Evolutionary conservation across 306 rosid species (phyloP).

Genomic region (Trifolium dubium): DNA sequence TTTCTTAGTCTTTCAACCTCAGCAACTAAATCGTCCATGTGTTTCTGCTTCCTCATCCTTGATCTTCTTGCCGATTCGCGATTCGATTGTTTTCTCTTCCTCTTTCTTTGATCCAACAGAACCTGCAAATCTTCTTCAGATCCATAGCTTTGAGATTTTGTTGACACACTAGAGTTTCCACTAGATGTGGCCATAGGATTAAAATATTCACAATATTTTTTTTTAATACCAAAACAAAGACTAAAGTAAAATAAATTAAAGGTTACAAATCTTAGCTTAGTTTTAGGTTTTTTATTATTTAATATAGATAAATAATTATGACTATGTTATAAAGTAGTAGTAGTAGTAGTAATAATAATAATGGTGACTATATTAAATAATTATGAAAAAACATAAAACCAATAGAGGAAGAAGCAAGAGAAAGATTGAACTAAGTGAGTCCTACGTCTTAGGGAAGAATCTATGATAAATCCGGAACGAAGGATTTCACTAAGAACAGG

Average conservation of each 20-base stretch:
- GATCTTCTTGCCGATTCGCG: slow-evolving; percentile 89
- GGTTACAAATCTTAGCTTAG: not conserved
- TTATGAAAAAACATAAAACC: slow-evolving; percentile 94
- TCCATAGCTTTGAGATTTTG: slow-evolving; percentile 54
- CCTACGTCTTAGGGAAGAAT: slow-evolving; percentile 79
- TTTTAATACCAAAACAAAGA: slow-evolving; percentile 12
- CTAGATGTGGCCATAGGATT: slow-evolving; percentile 66
- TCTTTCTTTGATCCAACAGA: slow-evolving; percentile 67
- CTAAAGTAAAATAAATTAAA: not conserved
- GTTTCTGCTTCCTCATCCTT: slow-evolving; percentile 75
- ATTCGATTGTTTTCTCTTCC: slow-evolving; percentile 82
- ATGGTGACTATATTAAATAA: no score
- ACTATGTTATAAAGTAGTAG: not conserved
- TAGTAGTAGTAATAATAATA: not conserved
- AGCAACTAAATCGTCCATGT: slow-evolving; percentile 63
- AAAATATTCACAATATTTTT: not conserved
- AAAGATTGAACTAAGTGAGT: slow-evolving; percentile 95
- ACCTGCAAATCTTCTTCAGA: slow-evolving; percentile 67
- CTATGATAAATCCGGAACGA: slow-evolving; percentile 82
- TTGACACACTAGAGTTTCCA: slow-evolving; percentile 65
- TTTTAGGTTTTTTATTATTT: not conserved
- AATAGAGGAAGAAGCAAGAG: slow-evolving; percentile 94
- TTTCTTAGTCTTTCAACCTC: slow-evolving; percentile 48
- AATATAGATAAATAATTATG: slow-evolving; percentile 1
- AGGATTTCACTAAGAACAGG: slow-evolving; percentile 95